Evolutionary conservation across 1,139 yeast genomes (phyloP).

Genomic region (Pneumocystis jirovecii): DNA sequence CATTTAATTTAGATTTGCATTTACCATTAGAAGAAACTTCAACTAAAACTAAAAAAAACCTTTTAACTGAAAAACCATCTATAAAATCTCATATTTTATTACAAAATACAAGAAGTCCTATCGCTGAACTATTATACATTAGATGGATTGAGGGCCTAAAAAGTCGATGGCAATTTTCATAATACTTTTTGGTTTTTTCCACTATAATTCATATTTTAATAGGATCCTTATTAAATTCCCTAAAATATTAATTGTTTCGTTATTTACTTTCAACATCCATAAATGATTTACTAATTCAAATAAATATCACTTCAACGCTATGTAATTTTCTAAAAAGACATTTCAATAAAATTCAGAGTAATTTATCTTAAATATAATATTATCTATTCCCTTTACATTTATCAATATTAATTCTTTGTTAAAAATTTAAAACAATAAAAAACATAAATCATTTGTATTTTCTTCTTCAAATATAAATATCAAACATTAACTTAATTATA

Average conservation of each 20-base stretch:
- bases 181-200: neutral
- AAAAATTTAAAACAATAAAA: neutral
- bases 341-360: neutral
- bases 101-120: constrained; percentile 25
- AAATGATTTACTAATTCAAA: neutral
- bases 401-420: neutral
- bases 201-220: neutral
- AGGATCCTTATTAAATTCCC: neutral
- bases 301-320: neutral
- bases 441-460: neutral
- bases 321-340: neutral
- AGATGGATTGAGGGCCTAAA: constrained; percentile 32
- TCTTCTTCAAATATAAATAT: neutral
- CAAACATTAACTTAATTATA: no score
- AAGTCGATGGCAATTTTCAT: constrained; percentile 14
- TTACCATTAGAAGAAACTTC: neutral
- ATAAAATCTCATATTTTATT: neutral
- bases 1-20: neutral
- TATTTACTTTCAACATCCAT: neutral
- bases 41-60: neutral
- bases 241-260: neutral
- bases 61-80: neutral
- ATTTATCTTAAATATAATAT: neutral
- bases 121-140: constrained; percentile 33
- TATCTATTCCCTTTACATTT: neutral